phyloP scores from a whole-genome alignment of 169 alveolate species.

The Cryptosporidium meleagridis region DNA sequence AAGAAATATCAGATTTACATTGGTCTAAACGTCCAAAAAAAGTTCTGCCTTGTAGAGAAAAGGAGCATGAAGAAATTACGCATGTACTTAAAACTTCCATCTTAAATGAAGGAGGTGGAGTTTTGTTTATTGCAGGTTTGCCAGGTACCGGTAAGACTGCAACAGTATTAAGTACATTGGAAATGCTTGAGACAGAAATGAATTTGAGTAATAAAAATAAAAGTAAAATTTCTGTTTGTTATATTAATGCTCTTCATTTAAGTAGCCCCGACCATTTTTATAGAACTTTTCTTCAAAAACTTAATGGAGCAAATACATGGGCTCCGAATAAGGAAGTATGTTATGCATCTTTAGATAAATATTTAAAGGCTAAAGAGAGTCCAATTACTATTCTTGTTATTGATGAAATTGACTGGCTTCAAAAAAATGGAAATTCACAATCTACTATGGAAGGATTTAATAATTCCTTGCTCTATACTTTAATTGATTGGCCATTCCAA shows the following conservation, averaged over 20 bases:
- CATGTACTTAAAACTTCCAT: slow-evolving; percentile 73
- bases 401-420: slow-evolving; percentile 73
- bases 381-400: slow-evolving; percentile 57
- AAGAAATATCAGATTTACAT: slow-evolving; percentile 7
- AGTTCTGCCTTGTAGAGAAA: slow-evolving; percentile 80
- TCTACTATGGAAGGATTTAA: neutral
- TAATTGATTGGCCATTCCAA: slow-evolving; percentile 83
- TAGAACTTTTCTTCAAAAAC: slow-evolving; percentile 74
- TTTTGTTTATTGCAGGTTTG: slow-evolving; percentile 81
- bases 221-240: slow-evolving; percentile 74
- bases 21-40: slow-evolving; percentile 47
- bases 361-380: slow-evolving; percentile 20
- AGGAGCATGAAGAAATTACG: slow-evolving; percentile 74
- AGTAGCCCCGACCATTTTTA: slow-evolving; percentile 79
- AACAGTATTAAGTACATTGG: slow-evolving; percentile 75
- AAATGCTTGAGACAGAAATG: slow-evolving; percentile 60
- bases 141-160: slow-evolving; percentile 86
- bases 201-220: slow-evolving; percentile 33
- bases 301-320: slow-evolving; percentile 73
- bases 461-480: slow-evolving; percentile 75
- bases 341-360: slow-evolving; percentile 35
- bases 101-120: slow-evolving; percentile 75
- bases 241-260: slow-evolving; percentile 79
- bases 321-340: slow-evolving; percentile 65
- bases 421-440: slow-evolving; percentile 9